phyloP scores from a whole-genome alignment of 495 filamentous ascomycete genomes.

The Penicillium coffeae region DNA sequence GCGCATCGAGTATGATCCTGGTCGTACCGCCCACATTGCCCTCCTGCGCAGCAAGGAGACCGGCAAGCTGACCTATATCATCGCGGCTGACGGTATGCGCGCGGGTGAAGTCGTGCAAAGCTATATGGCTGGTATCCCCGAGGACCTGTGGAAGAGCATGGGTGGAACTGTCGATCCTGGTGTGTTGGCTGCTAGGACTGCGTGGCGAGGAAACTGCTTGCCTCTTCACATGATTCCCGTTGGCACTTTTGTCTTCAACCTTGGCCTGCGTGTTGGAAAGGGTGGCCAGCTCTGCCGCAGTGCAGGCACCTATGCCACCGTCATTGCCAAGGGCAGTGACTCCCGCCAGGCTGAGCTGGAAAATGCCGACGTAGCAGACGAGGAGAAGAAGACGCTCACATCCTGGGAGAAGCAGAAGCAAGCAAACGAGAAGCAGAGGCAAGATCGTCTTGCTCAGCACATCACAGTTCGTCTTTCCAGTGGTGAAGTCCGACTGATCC shows the following conservation, averaged over 20 bases:
- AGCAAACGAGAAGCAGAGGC: constrained; percentile 27
- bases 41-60: constrained; percentile 65
- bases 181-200: constrained; percentile 90
- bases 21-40: constrained; percentile 89
- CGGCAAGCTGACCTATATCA: constrained; percentile 67
- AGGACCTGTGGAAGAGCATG: constrained; percentile 80
- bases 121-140: constrained; percentile 82
- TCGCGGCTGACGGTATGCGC: constrained; percentile 89
- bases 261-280: constrained; percentile 69
- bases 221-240: constrained; percentile 92
- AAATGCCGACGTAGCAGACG: constrained; percentile 15
- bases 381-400: constrained; percentile 30
- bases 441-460: constrained; percentile 57
- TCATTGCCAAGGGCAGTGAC: constrained; percentile 79
- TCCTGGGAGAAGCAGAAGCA: constrained; percentile 43
- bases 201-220: constrained; percentile 90
- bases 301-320: constrained; percentile 84
- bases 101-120: constrained; percentile 89
- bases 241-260: constrained; percentile 83
- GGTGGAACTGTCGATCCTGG: constrained; percentile 88
- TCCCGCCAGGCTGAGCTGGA: constrained; percentile 35
- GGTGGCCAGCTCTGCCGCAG: constrained; percentile 88
- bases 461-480: constrained; percentile 83
- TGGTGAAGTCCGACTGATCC: constrained; percentile 83
- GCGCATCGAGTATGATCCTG: constrained; percentile 93